These are phyloP conservation scores for Leishmania lainsoni DNA, from an alignment of 208 protist genomes.

Conservation along the genomic window DNA sequence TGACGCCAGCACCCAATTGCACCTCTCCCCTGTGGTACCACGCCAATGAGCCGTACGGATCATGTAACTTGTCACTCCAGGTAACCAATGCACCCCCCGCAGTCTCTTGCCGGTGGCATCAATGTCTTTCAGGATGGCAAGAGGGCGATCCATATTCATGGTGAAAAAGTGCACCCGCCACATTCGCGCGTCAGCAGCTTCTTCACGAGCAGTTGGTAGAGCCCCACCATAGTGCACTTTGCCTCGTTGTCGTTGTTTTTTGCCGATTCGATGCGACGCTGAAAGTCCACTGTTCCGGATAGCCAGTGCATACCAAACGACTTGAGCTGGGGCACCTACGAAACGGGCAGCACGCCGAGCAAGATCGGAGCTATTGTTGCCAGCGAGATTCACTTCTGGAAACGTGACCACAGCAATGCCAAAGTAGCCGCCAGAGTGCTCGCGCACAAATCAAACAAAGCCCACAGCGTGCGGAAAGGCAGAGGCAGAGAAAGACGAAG, in stretches of 20 bases:
- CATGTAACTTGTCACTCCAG: conserved; percentile 89
- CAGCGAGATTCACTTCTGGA: conserved; percentile 59
- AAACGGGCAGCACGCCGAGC: conserved; percentile 82
- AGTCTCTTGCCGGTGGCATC: conserved; percentile 52
- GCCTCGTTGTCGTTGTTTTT: conserved; percentile 57
- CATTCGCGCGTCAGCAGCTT: conserved; percentile 70
- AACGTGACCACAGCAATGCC: conserved; percentile 85
- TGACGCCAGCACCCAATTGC: conserved; percentile 63
- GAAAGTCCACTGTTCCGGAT: conserved; percentile 60
- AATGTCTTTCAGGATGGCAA: conserved; percentile 66
- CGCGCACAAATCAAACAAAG: conserved; percentile 88
- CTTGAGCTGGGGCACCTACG: conserved; percentile 41
- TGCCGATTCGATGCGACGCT: conserved; percentile 16
- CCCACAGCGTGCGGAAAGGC: conserved; percentile 91
- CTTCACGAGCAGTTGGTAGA: conserved; percentile 76
- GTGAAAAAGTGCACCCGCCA: conserved; percentile 95
- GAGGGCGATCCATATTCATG: conserved; percentile 90
- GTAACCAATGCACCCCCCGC: conserved; percentile 93
- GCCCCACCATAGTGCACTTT: conserved; percentile 30
- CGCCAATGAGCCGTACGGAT: conserved; percentile 80
- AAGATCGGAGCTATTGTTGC: conserved; percentile 21
- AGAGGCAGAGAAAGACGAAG: neutral
- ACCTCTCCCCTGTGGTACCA: conserved; percentile 88
- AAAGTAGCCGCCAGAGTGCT: conserved; percentile 94
- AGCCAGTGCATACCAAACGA: conserved; percentile 64